Base-by-base conservation (phyloP, 2,329 filamentous ascomycete species). In the Paecilomyces niveus region DNA sequence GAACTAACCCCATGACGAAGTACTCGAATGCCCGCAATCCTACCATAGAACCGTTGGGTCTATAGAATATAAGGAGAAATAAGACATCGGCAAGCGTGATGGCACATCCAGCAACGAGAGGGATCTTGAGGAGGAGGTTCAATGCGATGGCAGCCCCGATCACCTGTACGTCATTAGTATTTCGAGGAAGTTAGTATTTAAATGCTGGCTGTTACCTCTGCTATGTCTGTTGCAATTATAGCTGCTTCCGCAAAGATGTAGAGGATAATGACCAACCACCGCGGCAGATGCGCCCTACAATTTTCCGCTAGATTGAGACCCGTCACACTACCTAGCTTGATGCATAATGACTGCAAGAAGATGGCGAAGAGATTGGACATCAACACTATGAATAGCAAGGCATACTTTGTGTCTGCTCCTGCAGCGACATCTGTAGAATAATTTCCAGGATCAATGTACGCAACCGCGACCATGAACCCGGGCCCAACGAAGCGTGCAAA, bases 181-280 rank as follows among this genome's bases (percentile, higher is more conserved):
- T 35, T 33, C 54, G 10, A 29, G 24, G 8, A 35, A 18, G 8
- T 15, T 29, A n/a, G 31, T 51, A 33, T 9, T 33, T 3, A 8
- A 35, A 50, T n/a, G 8, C 7, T 10, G n/a, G 21, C n/a, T 64
- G 73, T 63, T 65, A 82, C 83, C 73, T 89, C 86, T 58, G 86
- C 86, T 62, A 89, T 84, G 68, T 89, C 87, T 0, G 87, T 89
- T 0, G 87, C 87, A 56, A 89, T 85, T 58, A 89, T 89, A 60
- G 87, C 86, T 3, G 81, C 74, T 70, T 89, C 87, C 1, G 86
- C 83, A 62, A 89, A 75, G 21, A 80, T 70, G 65, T 89, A 89
- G 2, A 89, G 75, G 18, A 78, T 67, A 52, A 82, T 80, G 61
- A 85, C 87, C 57, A 89, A 68, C 87, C 86, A 89, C 63, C 76